Evolutionary conservation across 2,329 filamentous ascomycete genomes (phyloP), one percentile per base, ranked within the genome.

Genomic region (Clonostachys byssicola): DNA sequence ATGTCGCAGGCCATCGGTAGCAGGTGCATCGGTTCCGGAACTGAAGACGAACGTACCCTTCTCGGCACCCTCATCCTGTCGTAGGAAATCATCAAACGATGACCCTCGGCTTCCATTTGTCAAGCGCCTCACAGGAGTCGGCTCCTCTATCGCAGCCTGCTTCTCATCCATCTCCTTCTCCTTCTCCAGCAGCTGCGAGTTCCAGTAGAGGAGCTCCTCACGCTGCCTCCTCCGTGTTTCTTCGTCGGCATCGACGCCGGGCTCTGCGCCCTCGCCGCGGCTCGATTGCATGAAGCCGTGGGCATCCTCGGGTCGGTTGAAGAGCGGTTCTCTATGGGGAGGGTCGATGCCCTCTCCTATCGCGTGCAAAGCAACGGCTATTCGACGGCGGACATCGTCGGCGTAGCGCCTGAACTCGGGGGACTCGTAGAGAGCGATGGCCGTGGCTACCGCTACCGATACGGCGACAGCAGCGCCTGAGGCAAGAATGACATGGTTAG

Each of bases 181-280:
- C 59, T 77, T 76, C 58, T 75, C 68, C 44, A 81, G 60, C 45
- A 68, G 75, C 34, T 81, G 52, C 4, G 75, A 70, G 56, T 86
- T 86, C 82, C 82, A 86, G 55, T 83, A 85, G 63, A 85, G 68
- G 50, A 86, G 60, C 62, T 86, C 82, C 56, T 85, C 81, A 36
- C 81, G 73, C 60, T 86, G 82, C 49, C 79, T 70, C 53, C 77
- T 75, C 46, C 77, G 73, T 18, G 74, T 78, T 53, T 81, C 82
- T 45, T 84, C 80, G 54, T 86, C 82, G 47, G 80, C 81, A 34
- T 83, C 81, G 18, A 85, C 74, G 14, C 71, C 77, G 2, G 66
- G 58, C 34, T 76, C 70, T 44, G 64, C 65, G 16, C 65, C 65
- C 5, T 54, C 54, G 17, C 62, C 66, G 23, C 68, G 67, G n/a